A percentile compares a stretch with the other conserved stretches of the same genome.
These are phyloP conservation scores for Ascochyta viciae-villosae DNA, from an alignment of 2,329 filamentous ascomycete species.

Conservation along the genomic window DNA sequence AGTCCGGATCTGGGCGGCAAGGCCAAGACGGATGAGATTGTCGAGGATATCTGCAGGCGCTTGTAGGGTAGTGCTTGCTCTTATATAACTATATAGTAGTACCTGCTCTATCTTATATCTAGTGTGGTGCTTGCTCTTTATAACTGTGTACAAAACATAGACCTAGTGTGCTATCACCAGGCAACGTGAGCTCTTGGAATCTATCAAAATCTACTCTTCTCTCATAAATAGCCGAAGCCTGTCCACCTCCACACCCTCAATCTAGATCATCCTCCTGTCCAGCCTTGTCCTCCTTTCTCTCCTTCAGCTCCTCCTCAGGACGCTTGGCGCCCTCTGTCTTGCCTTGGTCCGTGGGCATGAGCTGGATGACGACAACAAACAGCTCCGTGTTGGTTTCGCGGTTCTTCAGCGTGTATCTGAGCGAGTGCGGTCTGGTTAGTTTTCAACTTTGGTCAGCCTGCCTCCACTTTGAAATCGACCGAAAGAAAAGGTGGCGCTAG, in stretches of 20 bases:
- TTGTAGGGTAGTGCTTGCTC: slow-evolving; percentile 57
- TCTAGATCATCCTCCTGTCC: slow-evolving; percentile 29
- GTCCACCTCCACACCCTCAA: background rate
- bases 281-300: slow-evolving; percentile 1
- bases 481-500: background rate
- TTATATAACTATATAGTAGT: too few species aligned
- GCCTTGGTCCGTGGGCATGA: slow-evolving; percentile 71
- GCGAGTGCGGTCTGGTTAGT: slow-evolving; percentile 72
- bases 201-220: too few species aligned
- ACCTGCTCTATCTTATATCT: too few species aligned
- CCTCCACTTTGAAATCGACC: background rate
- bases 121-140: too few species aligned
- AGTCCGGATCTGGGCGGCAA: slow-evolving; percentile 90
- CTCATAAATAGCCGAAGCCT: background rate
- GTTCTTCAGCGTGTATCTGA: slow-evolving; percentile 93
- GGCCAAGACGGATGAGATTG: slow-evolving; percentile 83
- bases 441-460: slow-evolving; percentile 20
- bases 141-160: too few species aligned
- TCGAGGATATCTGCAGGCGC: slow-evolving; percentile 84
- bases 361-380: slow-evolving; percentile 80
- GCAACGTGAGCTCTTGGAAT: too few species aligned
- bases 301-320: slow-evolving; percentile 35
- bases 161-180: too few species aligned
- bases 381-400: slow-evolving; percentile 75
- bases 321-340: slow-evolving; percentile 33